Percentiles rank a stretch among this genome's conserved stretches.
phyloP scores from a whole-genome alignment of 1,284 basidiomycete species.

The Malassezia psittaci region DNA sequence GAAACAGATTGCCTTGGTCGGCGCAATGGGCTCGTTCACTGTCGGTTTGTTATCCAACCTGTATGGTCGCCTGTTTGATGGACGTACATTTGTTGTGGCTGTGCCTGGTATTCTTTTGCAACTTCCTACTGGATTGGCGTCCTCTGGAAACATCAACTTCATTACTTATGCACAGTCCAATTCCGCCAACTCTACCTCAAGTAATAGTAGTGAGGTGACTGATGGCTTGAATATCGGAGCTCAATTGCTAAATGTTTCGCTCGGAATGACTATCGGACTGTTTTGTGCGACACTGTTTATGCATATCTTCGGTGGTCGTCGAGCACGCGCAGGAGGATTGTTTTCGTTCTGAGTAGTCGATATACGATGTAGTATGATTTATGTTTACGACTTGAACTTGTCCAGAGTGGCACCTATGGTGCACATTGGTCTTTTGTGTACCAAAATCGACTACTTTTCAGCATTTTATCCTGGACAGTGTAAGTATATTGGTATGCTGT shows the following conservation, averaged over 20 bases:
- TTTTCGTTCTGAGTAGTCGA: conserved; percentile 31
- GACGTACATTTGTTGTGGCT: conserved; percentile 63
- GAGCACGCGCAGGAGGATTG: conserved; percentile 31
- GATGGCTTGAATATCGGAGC: conserved; percentile 25
- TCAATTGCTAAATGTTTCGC: conserved; percentile 36
- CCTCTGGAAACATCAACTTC: background rate
- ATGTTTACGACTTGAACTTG: no score
- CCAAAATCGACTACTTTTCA: no score
- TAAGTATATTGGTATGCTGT: no score
- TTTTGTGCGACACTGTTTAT: conserved; percentile 39
- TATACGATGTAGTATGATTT: no score
- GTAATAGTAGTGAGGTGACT: conserved; percentile 11
- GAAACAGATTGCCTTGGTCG: conserved; percentile 39
- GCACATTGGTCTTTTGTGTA: no score
- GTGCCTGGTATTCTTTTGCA: conserved; percentile 67
- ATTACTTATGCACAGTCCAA: conserved; percentile 15
- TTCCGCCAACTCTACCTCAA: background rate
- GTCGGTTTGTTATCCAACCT: conserved; percentile 74
- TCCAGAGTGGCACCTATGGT: no score
- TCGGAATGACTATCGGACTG: conserved; percentile 44
- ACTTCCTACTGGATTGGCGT: conserved; percentile 61
- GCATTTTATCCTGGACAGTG: no score
- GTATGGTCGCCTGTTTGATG: conserved; percentile 68
- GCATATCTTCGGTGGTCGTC: conserved; percentile 33
- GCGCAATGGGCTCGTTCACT: conserved; percentile 59